Evolutionary conservation across 345 rosid species (phyloP), one percentile per base, ranked within the genome.

Genomic region (Raphanus raphanistrum): DNA sequence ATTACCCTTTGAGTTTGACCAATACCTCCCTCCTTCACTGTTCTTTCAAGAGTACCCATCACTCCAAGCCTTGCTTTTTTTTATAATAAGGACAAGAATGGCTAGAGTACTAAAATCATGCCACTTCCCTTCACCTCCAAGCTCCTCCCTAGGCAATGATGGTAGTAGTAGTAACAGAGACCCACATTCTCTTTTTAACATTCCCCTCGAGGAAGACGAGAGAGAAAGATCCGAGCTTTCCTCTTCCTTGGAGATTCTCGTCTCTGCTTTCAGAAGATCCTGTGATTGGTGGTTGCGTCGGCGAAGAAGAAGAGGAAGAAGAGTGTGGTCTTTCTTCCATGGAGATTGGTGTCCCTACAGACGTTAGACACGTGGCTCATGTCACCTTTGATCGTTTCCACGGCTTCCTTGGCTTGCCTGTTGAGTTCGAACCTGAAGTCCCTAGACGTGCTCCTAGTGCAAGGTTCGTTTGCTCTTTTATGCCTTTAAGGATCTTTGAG

Each of bases 351-450:
- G 80, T 87, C 76, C 99, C 99, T 4, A 90, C 98, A 1, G 83
- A 96, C 78, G 99, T 96, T 68, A 86, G 96, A 61, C 99, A 96
- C 80, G 95, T 96, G 28, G 95, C 98, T 41, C 99, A 96, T 85
- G 99, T 96, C 29, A 96, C 98, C n/a, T 96, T 96, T 73, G 99
- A 96, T 83, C 87, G 99, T 81, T 96, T 96, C 72, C 86, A 93
- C 84, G 99, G 99, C 43, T 96, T 96, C 74, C 95, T 90, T 71
- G 99, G 99, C 63, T 86, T 96, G 82, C 99, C 99, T 64, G 93
- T 90, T 84, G 99, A 96, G 84, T 89, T 96, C 77, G 97, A 96
- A 82, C 97, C 99, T 31, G 99, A 96, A 72, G 95, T 94, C 70
- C 97, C 93, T 16, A 87, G 91, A 81, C 88, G 91, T 65, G 89